These are phyloP conservation scores for Colletotrichum cereale DNA, from an alignment of 2,329 filamentous ascomycete species.

Conservation along the genomic window DNA sequence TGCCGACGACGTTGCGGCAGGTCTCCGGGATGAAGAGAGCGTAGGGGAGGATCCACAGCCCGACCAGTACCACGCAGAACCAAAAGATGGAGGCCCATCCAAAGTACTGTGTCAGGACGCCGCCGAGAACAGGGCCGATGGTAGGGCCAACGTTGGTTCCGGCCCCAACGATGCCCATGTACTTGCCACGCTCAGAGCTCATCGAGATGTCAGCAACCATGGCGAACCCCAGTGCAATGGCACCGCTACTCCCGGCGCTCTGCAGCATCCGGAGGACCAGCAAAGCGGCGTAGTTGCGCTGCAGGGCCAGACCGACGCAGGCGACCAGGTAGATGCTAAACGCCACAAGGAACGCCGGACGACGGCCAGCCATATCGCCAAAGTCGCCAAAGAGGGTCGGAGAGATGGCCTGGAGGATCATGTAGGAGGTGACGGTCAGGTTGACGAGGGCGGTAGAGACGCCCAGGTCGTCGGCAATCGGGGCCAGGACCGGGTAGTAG, in stretches of 20 bases:
- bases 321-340: slow-evolving; percentile 69
- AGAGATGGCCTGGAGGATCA: slow-evolving; percentile 73
- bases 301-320: slow-evolving; percentile 71
- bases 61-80: slow-evolving; percentile 71
- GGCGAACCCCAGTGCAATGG: slow-evolving; percentile 77
- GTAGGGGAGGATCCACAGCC: slow-evolving; percentile 65
- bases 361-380: slow-evolving; percentile 69
- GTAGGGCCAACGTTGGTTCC: slow-evolving; percentile 69
- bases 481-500: slow-evolving; percentile 59
- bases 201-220: slow-evolving; percentile 80
- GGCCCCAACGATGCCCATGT: slow-evolving; percentile 75
- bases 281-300: slow-evolving; percentile 68
- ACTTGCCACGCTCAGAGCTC: slow-evolving; percentile 77
- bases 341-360: slow-evolving; percentile 71
- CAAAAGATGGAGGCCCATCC: slow-evolving; percentile 79
- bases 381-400: slow-evolving; percentile 73
- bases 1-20: slow-evolving; percentile 69
- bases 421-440: slow-evolving; percentile 69
- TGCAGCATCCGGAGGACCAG: slow-evolving; percentile 73
- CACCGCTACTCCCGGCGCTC: slow-evolving; percentile 74
- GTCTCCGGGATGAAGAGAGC: slow-evolving; percentile 70
- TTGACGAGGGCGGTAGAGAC: slow-evolving; percentile 59
- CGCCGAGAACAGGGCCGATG: slow-evolving; percentile 72
- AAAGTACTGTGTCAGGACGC: slow-evolving; percentile 71
- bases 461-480: slow-evolving; percentile 54